phyloP scores from a whole-genome alignment of 768 basidiomycete genomes.

The Thelephora ganbajun region DNA sequence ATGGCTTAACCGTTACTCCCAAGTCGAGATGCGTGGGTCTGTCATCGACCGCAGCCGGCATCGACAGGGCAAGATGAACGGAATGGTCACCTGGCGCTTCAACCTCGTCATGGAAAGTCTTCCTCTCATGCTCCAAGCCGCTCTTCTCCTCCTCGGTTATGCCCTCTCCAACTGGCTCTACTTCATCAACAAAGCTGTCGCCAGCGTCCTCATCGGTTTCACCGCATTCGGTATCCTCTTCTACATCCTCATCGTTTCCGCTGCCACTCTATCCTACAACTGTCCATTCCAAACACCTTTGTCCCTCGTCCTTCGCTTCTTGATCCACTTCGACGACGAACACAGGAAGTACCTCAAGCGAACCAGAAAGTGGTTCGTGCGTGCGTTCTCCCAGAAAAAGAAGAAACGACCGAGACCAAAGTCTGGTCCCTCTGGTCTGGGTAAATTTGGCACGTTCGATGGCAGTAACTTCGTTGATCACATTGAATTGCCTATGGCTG shows the following conservation, averaged over 20 bases:
- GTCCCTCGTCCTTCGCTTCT: conserved; percentile 2
- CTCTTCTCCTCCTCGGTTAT: conserved; percentile 8
- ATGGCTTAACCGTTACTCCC: conserved; percentile 6
- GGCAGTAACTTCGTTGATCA: not conserved
- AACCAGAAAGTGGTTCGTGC: not conserved
- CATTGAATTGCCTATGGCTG: too few species aligned
- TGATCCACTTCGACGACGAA: not conserved
- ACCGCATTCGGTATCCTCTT: conserved; percentile 4
- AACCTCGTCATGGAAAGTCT: conserved; percentile 5
- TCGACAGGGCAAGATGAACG: conserved; percentile 8
- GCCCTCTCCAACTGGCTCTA: conserved; percentile 4
- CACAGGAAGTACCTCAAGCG: not conserved
- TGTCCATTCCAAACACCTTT: conserved; percentile 11
- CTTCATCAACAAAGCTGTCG: conserved; percentile 3
- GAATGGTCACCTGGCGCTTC: conserved; percentile 8
- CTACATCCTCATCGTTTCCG: conserved; percentile 7
- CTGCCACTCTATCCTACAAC: conserved; percentile 3
- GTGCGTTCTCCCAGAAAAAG: not conserved
- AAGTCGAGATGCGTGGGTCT: conserved; percentile 3
- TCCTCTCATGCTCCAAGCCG: conserved; percentile 7
- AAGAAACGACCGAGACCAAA: not conserved
- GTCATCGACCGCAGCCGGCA: conserved; percentile 6
- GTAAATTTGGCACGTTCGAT: not conserved
- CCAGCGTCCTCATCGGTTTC: conserved; percentile 5
- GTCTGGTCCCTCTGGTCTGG: not conserved